These are phyloP conservation scores for Dioscorea dumetorum DNA, from an alignment of 106 monocot genomes.

Conservation along the genomic window DNA sequence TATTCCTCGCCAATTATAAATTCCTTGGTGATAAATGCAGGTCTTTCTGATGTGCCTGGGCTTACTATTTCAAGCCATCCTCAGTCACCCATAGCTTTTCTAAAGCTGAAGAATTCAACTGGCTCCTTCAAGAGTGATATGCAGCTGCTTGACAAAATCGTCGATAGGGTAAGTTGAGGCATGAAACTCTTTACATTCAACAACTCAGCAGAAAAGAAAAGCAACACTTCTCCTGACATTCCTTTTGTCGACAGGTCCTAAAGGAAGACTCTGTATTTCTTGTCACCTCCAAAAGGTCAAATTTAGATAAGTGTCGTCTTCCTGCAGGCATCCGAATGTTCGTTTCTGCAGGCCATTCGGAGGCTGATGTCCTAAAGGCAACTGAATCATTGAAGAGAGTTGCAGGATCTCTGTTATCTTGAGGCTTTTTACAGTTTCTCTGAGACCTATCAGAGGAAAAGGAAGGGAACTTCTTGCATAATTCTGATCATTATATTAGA, in stretches of 20 bases:
- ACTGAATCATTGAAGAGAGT: constrained; percentile 45
- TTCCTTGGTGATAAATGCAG: constrained; percentile 20
- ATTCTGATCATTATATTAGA: too few relatives aligned
- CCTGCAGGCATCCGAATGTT: constrained; percentile 51
- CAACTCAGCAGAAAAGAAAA: neutral
- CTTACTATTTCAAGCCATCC: constrained; percentile 42
- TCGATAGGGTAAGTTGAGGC: constrained; percentile 22
- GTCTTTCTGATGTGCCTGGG: constrained; percentile 36
- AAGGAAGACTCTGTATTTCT: constrained; percentile 45
- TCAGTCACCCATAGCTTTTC: constrained; percentile 49
- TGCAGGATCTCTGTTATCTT: constrained; percentile 26
- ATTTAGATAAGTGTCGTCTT: constrained; percentile 49
- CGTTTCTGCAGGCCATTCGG: constrained; percentile 52
- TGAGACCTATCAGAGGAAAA: neutral
- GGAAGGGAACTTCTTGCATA: too few relatives aligned
- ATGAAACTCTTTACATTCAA: neutral
- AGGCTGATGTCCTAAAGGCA: constrained; percentile 34
- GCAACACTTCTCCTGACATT: neutral
- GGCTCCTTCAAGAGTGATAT: constrained; percentile 40
- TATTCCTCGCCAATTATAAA: neutral
- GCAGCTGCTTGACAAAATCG: constrained; percentile 49
- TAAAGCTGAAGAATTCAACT: constrained; percentile 51
- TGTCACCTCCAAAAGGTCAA: constrained; percentile 48
- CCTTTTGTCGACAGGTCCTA: constrained; percentile 21
- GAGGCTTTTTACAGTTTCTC: neutral